These are phyloP conservation scores for Agastache rugosa DNA, from an alignment of 257 asterid genomes.

Conservation along the genomic window DNA sequence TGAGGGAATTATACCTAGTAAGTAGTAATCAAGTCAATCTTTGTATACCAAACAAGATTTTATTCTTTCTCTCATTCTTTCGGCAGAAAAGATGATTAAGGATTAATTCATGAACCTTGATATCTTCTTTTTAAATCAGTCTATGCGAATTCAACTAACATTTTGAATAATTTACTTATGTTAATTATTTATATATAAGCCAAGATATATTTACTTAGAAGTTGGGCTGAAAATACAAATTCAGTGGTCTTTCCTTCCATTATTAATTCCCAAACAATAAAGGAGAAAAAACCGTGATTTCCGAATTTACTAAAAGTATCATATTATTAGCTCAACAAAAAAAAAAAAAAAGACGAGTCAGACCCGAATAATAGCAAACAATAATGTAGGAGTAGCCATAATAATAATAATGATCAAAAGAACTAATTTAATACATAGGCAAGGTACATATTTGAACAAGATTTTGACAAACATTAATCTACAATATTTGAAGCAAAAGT, in stretches of 20 bases:
- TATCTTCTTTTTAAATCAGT: neutral
- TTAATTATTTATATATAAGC: no score
- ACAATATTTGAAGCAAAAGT: neutral
- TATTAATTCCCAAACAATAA: neutral
- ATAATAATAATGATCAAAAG: no score
- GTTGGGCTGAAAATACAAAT: neutral
- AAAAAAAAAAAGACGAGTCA: no score
- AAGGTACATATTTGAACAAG: neutral
- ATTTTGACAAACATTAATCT: neutral
- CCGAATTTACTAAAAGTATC: no score
- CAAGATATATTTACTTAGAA: neutral
- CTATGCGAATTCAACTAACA: neutral
- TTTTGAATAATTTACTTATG: neutral
- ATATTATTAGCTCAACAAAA: no score
- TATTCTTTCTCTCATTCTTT: conserved; percentile 21
- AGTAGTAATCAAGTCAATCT: conserved; percentile 33
- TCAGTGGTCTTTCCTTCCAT: neutral
- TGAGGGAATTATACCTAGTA: conserved; percentile 5
- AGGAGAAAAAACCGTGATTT: no score
- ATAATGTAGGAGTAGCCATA: no score
- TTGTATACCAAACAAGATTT: conserved; percentile 31
- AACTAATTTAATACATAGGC: neutral
- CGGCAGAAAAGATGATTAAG: conserved; percentile 11
- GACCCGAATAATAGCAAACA: no score
- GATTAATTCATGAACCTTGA: conserved; percentile 16